Base-by-base conservation (phyloP, 2,329 filamentous ascomycete species). In the Sordariomycetes sp. region DNA sequence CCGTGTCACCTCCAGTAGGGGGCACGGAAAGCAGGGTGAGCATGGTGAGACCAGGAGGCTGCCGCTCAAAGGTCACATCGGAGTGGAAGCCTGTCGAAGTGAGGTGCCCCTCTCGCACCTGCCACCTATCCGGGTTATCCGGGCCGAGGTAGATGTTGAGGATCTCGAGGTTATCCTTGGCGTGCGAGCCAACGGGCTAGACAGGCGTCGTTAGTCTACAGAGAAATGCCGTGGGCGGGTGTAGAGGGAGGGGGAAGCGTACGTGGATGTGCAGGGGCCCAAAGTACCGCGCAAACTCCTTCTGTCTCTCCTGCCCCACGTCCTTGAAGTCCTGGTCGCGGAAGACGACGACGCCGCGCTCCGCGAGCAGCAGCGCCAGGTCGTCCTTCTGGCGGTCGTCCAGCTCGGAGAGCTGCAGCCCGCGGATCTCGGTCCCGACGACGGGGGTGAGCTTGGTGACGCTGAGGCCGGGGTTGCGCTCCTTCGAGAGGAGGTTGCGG, bases 81-180 rank as follows among this genome's bases (percentile, higher is more conserved):
- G 71, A 72, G 63, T 75, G 73, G 60, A 69, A 76, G 0, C 68
- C 69, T 3, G 66, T 68, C 3, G 70, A 72, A 40, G 70, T 71
- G 24, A 74, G 64, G 32, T 65, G 68, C 57, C 71, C 70, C 18
- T 64, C 66, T 18, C 63, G 67, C 24, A 64, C 64, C 20, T 70
- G 67, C 5, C 65, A 65, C 6, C 73, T 70, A 64, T 74, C 75
- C 40, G 71, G 69, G 61, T 76, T 77, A 64, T 74, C 75, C 1
- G 71, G 70, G 0, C 73, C 76, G 0, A 76, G 70, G 64, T 77
- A 77, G 60, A 77, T 76, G 61, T 74, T 75, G 64, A 76, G 73
- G 54, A 76, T 67, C 61, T 77, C 74, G 12, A 75, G 66, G 40
- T 72, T 67, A 60, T 72, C 71, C 58, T 75, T 69, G 59, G 76